Percentiles rank a stretch among this genome's conserved stretches.
Evolutionary conservation across 805 yeast species (phyloP).

Genomic region (Helenozyma baotianmanensis): DNA sequence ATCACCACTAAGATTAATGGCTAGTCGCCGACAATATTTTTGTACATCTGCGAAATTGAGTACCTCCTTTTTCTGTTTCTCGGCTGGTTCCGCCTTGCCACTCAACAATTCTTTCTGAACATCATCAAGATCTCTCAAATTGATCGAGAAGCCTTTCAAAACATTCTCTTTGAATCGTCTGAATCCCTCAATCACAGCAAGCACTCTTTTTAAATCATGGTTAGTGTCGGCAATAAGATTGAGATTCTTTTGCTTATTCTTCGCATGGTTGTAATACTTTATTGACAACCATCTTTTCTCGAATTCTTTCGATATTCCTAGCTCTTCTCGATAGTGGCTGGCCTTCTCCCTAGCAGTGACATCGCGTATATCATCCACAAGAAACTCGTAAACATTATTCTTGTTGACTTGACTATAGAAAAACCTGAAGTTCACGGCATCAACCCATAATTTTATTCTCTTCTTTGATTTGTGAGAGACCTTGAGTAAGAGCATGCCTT

Average conservation of each 20-base stretch:
- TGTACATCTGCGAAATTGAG: slow-evolving; percentile 65
- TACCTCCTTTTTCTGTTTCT: slow-evolving; percentile 22
- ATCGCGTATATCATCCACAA: slow-evolving; percentile 60
- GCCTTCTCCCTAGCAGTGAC: slow-evolving; percentile 68
- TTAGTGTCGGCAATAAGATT: slow-evolving; percentile 71
- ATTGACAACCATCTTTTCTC: slow-evolving; percentile 76
- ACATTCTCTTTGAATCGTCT: slow-evolving; percentile 57
- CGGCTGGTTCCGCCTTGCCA: slow-evolving; percentile 16
- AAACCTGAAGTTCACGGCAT: slow-evolving; percentile 50
- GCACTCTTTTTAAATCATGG: slow-evolving; percentile 53
- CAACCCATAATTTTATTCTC: slow-evolving; percentile 52
- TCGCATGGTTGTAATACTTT: slow-evolving; percentile 58
- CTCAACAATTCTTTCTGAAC: slow-evolving; percentile 22
- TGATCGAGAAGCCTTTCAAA: slow-evolving; percentile 49
- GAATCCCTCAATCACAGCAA: slow-evolving; percentile 53
- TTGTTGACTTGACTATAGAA: slow-evolving; percentile 40
- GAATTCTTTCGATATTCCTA: slow-evolving; percentile 63
- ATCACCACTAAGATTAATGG: slow-evolving; percentile 62
- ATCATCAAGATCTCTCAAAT: slow-evolving; percentile 33
- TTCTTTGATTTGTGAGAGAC: slow-evolving; percentile 68
- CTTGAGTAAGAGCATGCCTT: slow-evolving; percentile 61
- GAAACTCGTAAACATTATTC: slow-evolving; percentile 22
- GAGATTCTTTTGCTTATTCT: slow-evolving; percentile 66
- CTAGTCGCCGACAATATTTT: slow-evolving; percentile 60
- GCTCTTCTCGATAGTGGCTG: slow-evolving; percentile 79